Base-by-base conservation (phyloP, 1,284 basidiomycete species). In the Apiotrichum brassicae region DNA sequence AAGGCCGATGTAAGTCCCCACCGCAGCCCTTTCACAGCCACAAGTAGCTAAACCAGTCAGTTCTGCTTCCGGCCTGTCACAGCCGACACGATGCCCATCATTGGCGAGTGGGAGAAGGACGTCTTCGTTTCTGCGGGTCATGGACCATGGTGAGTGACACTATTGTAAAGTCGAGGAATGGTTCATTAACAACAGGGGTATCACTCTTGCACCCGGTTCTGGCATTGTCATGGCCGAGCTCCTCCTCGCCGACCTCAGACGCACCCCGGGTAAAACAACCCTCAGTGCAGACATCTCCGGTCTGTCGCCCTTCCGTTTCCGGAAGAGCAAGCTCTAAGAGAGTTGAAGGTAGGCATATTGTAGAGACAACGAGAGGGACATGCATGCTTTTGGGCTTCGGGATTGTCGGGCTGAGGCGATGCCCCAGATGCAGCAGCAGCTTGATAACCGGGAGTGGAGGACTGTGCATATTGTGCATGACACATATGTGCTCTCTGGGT, bases 51-150 rank as follows among this genome's bases (percentile, higher is more conserved):
- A n/a, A n/a, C n/a, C n/a, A n/a, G 9, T 25, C 35, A 54, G 52
- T 28, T 54, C 39, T 54, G 53, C 25, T 56, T 37, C 41, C 45
- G 54, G 5, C 54, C 54, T 4, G 41, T 56, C 20, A 52, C 49
- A 2, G 39, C 36, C 14, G 54, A 56, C 40, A 52, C 48, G 25
- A 40, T 46, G 43, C 48, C 53, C 6, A 22, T 54, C 23, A 37
- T 51, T 19, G 49, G 49, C 30, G 25, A 43, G 35, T 56, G 49
- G 54, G 34, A 19, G 7, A n/a, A 28, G 11, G 44, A 46, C 40
- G 38, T 52, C 13, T 51, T 39, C 23, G 49, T 56, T 20, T 35
- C 25, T 11, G 33, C 43, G 1, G 54, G 54, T 8, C 49, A 51
- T 13, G 49, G 49, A 2, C 54, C 49, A 4, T 56, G 54, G 52